These are phyloP conservation scores for Rhinocladiella mackenziei DNA, from an alignment of 2,329 filamentous ascomycete species.

Conservation along the genomic window DNA sequence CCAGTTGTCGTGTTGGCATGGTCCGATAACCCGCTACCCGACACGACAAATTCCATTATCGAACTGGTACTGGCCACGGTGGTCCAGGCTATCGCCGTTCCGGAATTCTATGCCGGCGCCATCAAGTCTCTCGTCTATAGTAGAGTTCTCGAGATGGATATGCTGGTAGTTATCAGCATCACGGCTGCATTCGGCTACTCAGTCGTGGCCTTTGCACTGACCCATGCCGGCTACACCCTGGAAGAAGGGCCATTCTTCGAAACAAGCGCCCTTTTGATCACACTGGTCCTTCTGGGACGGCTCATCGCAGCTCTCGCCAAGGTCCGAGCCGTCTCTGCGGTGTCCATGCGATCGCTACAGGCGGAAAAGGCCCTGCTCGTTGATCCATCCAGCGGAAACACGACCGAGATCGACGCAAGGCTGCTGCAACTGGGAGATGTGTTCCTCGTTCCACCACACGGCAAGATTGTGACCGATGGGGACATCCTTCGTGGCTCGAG, in stretches of 20 bases:
- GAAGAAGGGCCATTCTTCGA: conserved; percentile 50
- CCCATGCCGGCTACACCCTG: conserved; percentile 36
- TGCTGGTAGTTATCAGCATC: conserved; percentile 52
- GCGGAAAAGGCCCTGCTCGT: conserved; percentile 52
- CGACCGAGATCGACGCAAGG: conserved; percentile 57
- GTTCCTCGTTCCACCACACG: conserved; percentile 61
- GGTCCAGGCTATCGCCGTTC: conserved; percentile 60
- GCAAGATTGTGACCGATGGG: conserved; percentile 64
- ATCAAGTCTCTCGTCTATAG: conserved; percentile 43
- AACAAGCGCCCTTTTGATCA: conserved; percentile 53
- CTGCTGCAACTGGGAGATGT: conserved; percentile 68
- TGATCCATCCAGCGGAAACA: conserved; percentile 33
- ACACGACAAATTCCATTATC: conserved; percentile 47
- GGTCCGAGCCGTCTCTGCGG: conserved; percentile 46
- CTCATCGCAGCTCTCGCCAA: conserved; percentile 48
- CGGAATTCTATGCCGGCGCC: conserved; percentile 61
- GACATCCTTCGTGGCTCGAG: conserved; percentile 58
- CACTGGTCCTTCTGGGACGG: conserved; percentile 52
- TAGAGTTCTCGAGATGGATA: conserved; percentile 52
- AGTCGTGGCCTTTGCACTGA: conserved; percentile 45
- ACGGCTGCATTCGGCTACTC: conserved; percentile 52
- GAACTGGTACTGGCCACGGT: conserved; percentile 63
- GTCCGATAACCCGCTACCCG: conserved; percentile 52
- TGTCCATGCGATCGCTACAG: conserved; percentile 57
- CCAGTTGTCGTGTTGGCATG: conserved; percentile 66